These are phyloP conservation scores for Candolleomyces eurysporus DNA, from an alignment of 768 basidiomycete species.

Conservation along the genomic window DNA sequence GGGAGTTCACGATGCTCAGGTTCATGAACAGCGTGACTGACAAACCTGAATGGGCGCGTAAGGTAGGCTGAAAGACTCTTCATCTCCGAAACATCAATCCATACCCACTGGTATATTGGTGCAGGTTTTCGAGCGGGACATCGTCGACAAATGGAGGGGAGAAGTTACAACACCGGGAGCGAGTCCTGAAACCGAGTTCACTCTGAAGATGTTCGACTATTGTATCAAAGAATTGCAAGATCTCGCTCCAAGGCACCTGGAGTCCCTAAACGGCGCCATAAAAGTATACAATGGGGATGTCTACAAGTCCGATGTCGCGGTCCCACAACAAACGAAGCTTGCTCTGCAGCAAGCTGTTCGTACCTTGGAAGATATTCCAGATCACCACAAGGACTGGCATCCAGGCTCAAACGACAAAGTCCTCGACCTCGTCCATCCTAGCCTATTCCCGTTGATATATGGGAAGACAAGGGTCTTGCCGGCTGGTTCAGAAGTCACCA, in stretches of 20 bases:
- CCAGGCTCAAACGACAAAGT: no score
- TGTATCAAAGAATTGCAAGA: slow-evolving; percentile 19
- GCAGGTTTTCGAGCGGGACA: slow-evolving; percentile 13
- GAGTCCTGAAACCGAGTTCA: slow-evolving; percentile 9
- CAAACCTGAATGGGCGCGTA: slow-evolving; percentile 29
- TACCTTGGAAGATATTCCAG: no score
- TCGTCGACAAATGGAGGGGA: slow-evolving; percentile 15
- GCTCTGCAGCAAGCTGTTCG: background rate
- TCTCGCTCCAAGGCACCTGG: slow-evolving; percentile 10
- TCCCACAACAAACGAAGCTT: slow-evolving; percentile 17
- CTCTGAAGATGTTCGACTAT: slow-evolving; percentile 16
- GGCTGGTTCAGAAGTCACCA: no score
- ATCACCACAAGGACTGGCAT: no score
- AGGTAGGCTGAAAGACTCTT: slow-evolving; percentile 15
- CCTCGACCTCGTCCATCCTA: no score
- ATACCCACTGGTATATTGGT: no score
- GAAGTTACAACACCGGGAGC: background rate
- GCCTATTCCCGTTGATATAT: no score
- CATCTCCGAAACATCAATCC: background rate
- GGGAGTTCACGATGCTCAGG: slow-evolving; percentile 31
- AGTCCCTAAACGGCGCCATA: slow-evolving; percentile 13
- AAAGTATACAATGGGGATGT: slow-evolving; percentile 13
- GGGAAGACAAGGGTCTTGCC: no score
- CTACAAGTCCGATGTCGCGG: slow-evolving; percentile 25
- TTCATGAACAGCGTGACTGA: slow-evolving; percentile 35